Evolutionary conservation across 495 filamentous ascomycete genomes (phyloP).

Genomic region (Clavariopsis aquatica): DNA sequence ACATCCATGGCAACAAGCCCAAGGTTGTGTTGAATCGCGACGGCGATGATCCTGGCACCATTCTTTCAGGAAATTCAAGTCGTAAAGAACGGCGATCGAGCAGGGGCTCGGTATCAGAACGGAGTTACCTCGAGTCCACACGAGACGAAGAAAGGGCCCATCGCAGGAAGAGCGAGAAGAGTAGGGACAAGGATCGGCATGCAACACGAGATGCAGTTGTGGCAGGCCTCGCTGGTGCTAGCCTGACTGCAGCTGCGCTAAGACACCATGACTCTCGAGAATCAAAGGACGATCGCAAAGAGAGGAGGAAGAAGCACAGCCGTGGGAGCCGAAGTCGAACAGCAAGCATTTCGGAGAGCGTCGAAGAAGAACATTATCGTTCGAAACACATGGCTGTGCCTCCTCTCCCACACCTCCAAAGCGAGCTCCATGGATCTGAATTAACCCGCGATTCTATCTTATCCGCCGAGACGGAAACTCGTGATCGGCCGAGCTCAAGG

Average conservation of each 20-base stretch:
- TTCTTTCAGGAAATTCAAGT: conserved; percentile 59
- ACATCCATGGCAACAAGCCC: conserved; percentile 60
- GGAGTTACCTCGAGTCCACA: conserved; percentile 50
- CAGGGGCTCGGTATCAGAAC: conserved; percentile 50
- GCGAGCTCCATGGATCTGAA: conserved; percentile 79
- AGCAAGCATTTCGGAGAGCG: conserved; percentile 54
- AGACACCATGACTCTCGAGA: conserved; percentile 64
- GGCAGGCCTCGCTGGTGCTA: conserved; percentile 56
- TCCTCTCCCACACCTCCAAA: conserved; percentile 82
- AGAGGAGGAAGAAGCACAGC: conserved; percentile 51
- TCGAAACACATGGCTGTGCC: conserved; percentile 59
- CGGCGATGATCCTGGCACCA: conserved; percentile 59
- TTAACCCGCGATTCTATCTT: conserved; percentile 86
- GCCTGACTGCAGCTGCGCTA: conserved; percentile 64
- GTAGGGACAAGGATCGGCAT: conserved; percentile 54
- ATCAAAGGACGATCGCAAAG: conserved; percentile 48
- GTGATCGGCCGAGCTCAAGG: conserved; percentile 58
- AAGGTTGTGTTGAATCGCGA: conserved; percentile 65
- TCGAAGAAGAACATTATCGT: conserved; percentile 33
- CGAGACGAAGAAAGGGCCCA: conserved; percentile 57
- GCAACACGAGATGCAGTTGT: conserved; percentile 57
- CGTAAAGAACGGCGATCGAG: conserved; percentile 52
- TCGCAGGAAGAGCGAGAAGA: conserved; percentile 64
- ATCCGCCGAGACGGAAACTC: conserved; percentile 69
- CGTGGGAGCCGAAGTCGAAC: conserved; percentile 58